A percentile compares a stretch with the other conserved stretches of the same genome.
These are phyloP conservation scores for Groenewaldozyma salmanticensis DNA, from an alignment of 805 yeast species.

Conservation along the genomic window DNA sequence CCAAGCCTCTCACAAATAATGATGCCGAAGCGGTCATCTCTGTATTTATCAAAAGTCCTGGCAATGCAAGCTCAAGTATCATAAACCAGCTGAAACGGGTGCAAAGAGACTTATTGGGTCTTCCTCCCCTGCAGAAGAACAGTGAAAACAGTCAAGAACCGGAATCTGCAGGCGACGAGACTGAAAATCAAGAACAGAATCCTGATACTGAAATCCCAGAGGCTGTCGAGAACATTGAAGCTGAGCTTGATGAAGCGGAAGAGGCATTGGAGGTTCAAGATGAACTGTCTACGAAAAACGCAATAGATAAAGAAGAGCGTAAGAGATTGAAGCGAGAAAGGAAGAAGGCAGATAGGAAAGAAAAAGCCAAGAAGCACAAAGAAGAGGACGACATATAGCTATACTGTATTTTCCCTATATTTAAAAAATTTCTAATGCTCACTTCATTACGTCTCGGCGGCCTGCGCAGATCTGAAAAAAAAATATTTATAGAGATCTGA, in stretches of 20 bases:
- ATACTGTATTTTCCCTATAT: too few relatives aligned
- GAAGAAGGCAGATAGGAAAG: slow-evolving; percentile 1
- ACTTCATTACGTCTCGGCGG: too few relatives aligned
- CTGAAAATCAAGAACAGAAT: background rate
- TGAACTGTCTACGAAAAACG: background rate
- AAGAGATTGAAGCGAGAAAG: slow-evolving; percentile 4
- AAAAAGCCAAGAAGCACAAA: slow-evolving; percentile 2
- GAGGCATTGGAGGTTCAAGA: slow-evolving; percentile 1
- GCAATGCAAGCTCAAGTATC: slow-evolving; percentile 34
- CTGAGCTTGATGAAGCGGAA: slow-evolving; percentile 1
- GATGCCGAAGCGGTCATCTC: slow-evolving; percentile 40
- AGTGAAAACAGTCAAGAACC: background rate
- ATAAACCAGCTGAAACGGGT: slow-evolving; percentile 59
- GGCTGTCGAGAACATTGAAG: too few relatives aligned
- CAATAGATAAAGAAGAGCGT: slow-evolving; percentile 7
- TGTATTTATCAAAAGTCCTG: slow-evolving; percentile 29
- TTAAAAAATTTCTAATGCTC: too few relatives aligned
- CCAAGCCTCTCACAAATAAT: slow-evolving; percentile 25
- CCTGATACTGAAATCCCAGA: too few relatives aligned
- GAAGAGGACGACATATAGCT: slow-evolving; percentile 51
- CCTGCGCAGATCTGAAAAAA: too few relatives aligned
- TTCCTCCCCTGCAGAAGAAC: slow-evolving; percentile 44
- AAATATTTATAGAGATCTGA: too few relatives aligned
- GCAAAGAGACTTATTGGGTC: slow-evolving; percentile 70
- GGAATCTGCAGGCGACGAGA: slow-evolving; percentile 2